Evolutionary conservation across 1,284 basidiomycete genomes (phyloP).

Genomic region (Rhodofomes roseus): DNA sequence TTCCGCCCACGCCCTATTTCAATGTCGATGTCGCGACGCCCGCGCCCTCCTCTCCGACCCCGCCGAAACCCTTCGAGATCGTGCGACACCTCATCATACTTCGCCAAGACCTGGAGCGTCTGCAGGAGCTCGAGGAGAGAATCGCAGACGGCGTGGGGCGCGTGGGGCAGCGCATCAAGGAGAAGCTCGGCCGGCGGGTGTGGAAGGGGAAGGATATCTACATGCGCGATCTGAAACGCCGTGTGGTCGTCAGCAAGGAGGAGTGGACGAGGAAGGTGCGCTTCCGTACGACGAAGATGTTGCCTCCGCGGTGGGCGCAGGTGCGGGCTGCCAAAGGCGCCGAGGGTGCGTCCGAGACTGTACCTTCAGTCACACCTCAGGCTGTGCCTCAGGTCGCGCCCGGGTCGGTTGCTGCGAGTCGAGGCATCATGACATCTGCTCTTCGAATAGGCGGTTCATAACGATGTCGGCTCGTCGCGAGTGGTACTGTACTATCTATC

Average conservation of each 20-base stretch:
- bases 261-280: conserved; percentile 36
- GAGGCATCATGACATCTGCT: neutral
- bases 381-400: neutral
- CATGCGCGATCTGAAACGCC: conserved; percentile 31
- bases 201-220: conserved; percentile 59
- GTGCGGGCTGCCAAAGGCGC: neutral
- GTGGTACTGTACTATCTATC: neutral
- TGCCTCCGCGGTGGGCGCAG: neutral
- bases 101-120: conserved; percentile 45
- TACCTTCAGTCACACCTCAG: no score
- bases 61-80: conserved; percentile 47
- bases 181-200: conserved; percentile 65
- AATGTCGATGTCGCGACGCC: conserved; percentile 31
- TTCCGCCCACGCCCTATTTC: conserved; percentile 12
- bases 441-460: neutral
- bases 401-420: neutral
- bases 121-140: conserved; percentile 40
- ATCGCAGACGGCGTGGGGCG: conserved; percentile 45
- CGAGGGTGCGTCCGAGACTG: neutral
- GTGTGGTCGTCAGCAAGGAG: conserved; percentile 29
- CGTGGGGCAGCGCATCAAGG: conserved; percentile 57
- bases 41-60: conserved; percentile 14
- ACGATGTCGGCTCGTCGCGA: neutral
- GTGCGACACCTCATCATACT: conserved; percentile 53
- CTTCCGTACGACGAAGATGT: conserved; percentile 11